phyloP scores from a whole-genome alignment of 139 green algal genomes.

The Yamagishiella unicocca region DNA sequence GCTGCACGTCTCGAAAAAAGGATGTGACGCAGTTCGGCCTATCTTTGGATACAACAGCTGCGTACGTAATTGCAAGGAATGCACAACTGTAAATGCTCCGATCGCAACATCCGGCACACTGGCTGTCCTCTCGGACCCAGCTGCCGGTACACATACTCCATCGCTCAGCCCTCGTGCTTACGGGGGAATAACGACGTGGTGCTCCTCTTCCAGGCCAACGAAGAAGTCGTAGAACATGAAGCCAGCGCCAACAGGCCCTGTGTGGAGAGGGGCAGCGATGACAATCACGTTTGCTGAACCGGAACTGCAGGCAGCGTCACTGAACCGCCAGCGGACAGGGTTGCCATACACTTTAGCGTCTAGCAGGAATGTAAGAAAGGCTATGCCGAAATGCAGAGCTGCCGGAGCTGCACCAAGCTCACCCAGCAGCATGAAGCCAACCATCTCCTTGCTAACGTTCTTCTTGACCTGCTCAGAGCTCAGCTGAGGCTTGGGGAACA shows the following conservation, averaged over 20 bases:
- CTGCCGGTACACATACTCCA: not conserved
- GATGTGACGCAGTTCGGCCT: too few species aligned
- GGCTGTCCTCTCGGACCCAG: not conserved
- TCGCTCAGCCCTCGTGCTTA: not conserved
- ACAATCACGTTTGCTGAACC: conserved; percentile 19
- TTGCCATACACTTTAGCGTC: too few species aligned
- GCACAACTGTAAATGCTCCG: not conserved
- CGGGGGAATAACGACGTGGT: conserved; percentile 48
- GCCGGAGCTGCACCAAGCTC: not conserved
- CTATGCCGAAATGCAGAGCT: too few species aligned
- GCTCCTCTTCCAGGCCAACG: conserved; percentile 52
- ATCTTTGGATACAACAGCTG: too few species aligned
- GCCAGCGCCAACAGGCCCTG: conserved; percentile 40
- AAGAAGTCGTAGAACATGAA: conserved; percentile 59
- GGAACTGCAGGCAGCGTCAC: too few species aligned
- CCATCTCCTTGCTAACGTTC: conserved; percentile 51
- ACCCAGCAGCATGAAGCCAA: conserved; percentile 55
- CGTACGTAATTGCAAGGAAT: too few species aligned
- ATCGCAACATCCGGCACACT: not conserved
- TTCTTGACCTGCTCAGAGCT: conserved; percentile 45
- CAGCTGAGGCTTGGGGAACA: conserved; percentile 46
- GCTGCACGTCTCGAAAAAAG: too few species aligned
- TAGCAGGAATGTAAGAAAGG: too few species aligned
- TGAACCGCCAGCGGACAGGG: too few species aligned
- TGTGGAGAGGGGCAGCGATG: not conserved